phyloP scores from a whole-genome alignment of 192 early-diverging fungal genomes.

The Coemansia sp. region DNA sequence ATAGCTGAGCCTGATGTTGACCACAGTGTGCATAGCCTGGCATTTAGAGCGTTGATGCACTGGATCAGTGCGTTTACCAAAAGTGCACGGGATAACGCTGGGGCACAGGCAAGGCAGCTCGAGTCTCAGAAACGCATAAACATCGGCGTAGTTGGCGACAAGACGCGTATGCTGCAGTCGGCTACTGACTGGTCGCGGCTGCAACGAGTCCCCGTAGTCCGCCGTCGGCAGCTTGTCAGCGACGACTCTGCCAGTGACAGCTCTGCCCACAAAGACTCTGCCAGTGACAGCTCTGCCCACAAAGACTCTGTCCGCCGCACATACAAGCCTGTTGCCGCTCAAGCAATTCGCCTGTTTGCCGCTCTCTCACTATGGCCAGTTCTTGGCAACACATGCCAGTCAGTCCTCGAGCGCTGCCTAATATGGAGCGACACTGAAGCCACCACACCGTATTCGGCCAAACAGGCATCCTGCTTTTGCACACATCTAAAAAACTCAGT shows the following conservation, averaged over 20 bases:
- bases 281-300: background rate
- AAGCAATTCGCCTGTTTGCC: constrained; percentile 11
- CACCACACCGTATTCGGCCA: background rate
- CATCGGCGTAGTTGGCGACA: constrained; percentile 24
- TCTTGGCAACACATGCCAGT: constrained; percentile 3
- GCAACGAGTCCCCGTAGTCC: constrained; percentile 26
- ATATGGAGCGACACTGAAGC: constrained; percentile 12
- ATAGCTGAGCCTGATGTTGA: background rate
- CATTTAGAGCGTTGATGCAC: constrained; percentile 19
- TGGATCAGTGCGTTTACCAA: constrained; percentile 26
- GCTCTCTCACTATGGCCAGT: constrained; percentile 13
- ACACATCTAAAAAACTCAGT: background rate
- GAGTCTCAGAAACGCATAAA: constrained; percentile 17
- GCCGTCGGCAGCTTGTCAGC: background rate
- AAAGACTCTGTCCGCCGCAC: constrained; percentile 5
- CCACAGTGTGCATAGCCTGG: background rate
- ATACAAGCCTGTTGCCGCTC: constrained; percentile 10
- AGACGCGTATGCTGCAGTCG: constrained; percentile 15
- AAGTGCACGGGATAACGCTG: constrained; percentile 25
- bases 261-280: background rate
- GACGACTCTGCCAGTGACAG: background rate
- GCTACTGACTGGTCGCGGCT: constrained; percentile 48
- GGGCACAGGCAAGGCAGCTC: constrained; percentile 10
- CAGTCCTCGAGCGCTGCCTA: constrained; percentile 12
- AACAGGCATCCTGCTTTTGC: background rate